Percentiles rank a stretch among this genome's conserved stretches.
phyloP scores from a whole-genome alignment of 2,329 filamentous ascomycete genomes.

The Hypoxylon sp. region DNA sequence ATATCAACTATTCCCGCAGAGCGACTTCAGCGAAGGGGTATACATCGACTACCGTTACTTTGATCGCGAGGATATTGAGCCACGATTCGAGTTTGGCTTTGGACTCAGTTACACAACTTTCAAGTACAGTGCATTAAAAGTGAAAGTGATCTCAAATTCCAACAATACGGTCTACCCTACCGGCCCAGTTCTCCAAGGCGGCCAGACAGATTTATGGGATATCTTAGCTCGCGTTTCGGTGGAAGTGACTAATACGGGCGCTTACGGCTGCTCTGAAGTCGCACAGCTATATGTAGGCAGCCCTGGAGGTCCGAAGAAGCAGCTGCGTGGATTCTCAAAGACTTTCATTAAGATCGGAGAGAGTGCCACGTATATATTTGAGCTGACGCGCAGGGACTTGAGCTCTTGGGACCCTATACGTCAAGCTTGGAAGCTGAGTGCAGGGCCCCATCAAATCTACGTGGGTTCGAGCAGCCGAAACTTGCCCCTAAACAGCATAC shows the following conservation, averaged over 20 bases:
- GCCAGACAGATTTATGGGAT: constrained; percentile 69
- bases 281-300: constrained; percentile 69
- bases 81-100: constrained; percentile 76
- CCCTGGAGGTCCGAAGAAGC: constrained; percentile 60
- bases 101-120: constrained; percentile 69
- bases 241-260: constrained; percentile 66
- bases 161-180: constrained; percentile 39
- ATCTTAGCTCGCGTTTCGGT: constrained; percentile 64
- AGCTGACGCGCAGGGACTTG: constrained; percentile 63
- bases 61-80: constrained; percentile 70
- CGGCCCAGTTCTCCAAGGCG: constrained; percentile 62
- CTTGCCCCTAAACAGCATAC: not conserved
- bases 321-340: constrained; percentile 69
- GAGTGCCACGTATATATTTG: constrained; percentile 60
- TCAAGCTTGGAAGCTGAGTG: constrained; percentile 56
- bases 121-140: constrained; percentile 56
- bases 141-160: constrained; percentile 59
- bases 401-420: constrained; percentile 63
- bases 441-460: constrained; percentile 2
- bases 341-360: constrained; percentile 59
- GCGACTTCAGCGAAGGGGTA: constrained; percentile 72
- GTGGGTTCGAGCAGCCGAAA: not conserved
- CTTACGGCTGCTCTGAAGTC: constrained; percentile 63
- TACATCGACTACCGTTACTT: constrained; percentile 79
- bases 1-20: constrained; percentile 40